Base-by-base conservation (phyloP, 2,329 filamentous ascomycete species). In the Sporothrix globosa region DNA sequence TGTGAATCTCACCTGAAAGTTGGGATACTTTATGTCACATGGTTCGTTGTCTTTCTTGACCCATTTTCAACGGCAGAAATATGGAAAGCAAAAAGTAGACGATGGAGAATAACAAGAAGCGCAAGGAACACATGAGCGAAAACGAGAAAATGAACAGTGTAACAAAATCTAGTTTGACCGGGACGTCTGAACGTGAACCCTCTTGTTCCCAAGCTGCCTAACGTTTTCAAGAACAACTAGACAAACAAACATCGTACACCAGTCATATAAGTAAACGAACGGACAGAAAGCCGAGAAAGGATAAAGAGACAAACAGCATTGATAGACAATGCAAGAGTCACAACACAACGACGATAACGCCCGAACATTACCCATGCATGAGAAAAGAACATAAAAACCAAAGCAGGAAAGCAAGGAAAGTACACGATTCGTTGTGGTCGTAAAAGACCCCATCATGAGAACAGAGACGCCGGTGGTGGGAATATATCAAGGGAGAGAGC, bases 141-240 rank as follows among this genome's bases (percentile, higher is more conserved):
- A 30, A 56, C 11, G 14, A 56, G 30, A 56, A 21, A 11, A 11
- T 39, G 6, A 11, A 17, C 52, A 44, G 21, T 48, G 52, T 44
- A 19, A 50, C n/a, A 48, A 17, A 46, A 46, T 46, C 21, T 24
- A 44, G 19, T 61, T 46, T n/a, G 58, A 27, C 39, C n/a, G 39
- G 21, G 41, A 44, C 58, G 44, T 61, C 44, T 61, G 39, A 61
- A 30, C 27, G 27, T 30, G 27, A 3, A 30, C 27, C 27, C 58
- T 24, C 34, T 58, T 65, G 41, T 30, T 65, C 60, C 60, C 30
- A 65, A 65, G 24, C 41, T 48, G 60, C 60, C 60, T 50, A 50
- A n/a, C 17, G 3, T n/a, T 63, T 50, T 27, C 1, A 65, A 65
- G 21, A 61, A 61, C 48, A n/a, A 30, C 53, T 11, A 63, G 30